A percentile compares a stretch with the other conserved stretches of the same genome.
phyloP scores from a whole-genome alignment of 2,329 filamentous ascomycete species.

The Fusarium xylarioides region DNA sequence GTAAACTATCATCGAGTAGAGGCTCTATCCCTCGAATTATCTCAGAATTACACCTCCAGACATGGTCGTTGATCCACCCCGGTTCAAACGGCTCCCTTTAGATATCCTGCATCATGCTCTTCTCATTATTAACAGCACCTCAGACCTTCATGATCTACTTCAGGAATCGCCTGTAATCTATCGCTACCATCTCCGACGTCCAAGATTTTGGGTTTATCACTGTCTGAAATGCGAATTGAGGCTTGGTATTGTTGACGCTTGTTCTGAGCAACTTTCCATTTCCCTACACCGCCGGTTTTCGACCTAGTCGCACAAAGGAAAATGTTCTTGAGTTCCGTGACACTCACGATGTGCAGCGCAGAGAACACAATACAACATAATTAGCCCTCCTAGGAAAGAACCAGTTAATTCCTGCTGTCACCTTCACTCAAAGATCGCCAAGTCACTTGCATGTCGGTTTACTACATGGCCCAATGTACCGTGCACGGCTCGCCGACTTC shows the following conservation, averaged over 20 bases:
- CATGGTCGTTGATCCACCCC: accelerated
- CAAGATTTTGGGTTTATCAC: neutral
- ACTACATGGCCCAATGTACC: neutral
- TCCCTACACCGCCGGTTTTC: neutral
- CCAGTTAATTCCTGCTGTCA: neutral
- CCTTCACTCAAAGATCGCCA: neutral
- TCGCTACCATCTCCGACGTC: neutral
- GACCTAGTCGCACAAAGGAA: neutral
- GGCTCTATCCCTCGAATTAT: accelerated
- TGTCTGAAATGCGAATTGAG: neutral
- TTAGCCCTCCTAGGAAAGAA: neutral
- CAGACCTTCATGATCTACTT: neutral
- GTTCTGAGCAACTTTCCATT: neutral
- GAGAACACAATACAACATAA: accelerated
- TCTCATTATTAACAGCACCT: neutral
- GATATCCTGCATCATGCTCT: neutral
- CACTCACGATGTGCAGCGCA: neutral
- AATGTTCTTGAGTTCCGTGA: neutral
- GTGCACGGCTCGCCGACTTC: neutral
- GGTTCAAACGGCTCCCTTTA: neutral
- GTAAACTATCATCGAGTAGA: accelerated
- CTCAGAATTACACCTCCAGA: accelerated
- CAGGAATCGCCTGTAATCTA: neutral
- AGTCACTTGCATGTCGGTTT: neutral
- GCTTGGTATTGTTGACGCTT: neutral